Conservation (phyloP, 768 basidiomycete genomes). For the Lactarius hatsudake region DNA sequence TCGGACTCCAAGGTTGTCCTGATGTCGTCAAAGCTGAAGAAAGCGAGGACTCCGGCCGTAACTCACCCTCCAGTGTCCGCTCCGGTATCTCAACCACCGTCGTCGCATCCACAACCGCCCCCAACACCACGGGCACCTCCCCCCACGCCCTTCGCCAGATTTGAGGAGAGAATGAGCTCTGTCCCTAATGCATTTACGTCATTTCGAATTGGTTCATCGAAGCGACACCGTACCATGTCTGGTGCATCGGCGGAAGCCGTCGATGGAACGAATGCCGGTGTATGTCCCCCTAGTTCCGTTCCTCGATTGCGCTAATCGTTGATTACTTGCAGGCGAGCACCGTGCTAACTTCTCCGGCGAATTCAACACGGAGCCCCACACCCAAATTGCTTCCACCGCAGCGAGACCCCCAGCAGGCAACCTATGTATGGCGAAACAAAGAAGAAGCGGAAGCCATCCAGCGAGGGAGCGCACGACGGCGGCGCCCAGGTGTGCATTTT, state of each 20-base stretch:
- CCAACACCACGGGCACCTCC: background rate
- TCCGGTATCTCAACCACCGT: background rate
- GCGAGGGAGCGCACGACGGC: slow-evolving; percentile 34
- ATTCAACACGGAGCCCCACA: slow-evolving; percentile 62
- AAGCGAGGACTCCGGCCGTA: background rate
- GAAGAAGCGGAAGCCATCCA: slow-evolving; percentile 52
- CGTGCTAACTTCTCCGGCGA: slow-evolving; percentile 70
- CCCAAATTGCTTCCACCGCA: slow-evolving; percentile 54
- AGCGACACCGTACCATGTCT: slow-evolving; percentile 65
- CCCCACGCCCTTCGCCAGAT: slow-evolving; percentile 2
- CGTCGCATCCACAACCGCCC: background rate
- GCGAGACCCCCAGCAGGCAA: slow-evolving; percentile 62
- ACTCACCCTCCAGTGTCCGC: background rate
- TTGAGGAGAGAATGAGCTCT: slow-evolving; percentile 34
- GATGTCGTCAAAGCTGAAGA: slow-evolving; percentile 16
- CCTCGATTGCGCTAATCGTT: slow-evolving; percentile 3
- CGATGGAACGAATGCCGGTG: slow-evolving; percentile 63
- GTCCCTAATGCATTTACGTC: slow-evolving; percentile 54
- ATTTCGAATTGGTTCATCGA: slow-evolving; percentile 59
- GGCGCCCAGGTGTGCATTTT: slow-evolving; percentile 37
- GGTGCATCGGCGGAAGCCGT: slow-evolving; percentile 74
- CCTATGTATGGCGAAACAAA: slow-evolving; percentile 67
- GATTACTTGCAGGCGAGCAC: slow-evolving; percentile 53
- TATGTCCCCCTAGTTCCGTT: slow-evolving; percentile 40
- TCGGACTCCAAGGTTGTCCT: slow-evolving; percentile 18